Percentiles rank a stretch among this genome's conserved stretches.
Evolutionary conservation across 306 rosid genomes (phyloP).

Genomic region (Boehmeria nivea): DNA sequence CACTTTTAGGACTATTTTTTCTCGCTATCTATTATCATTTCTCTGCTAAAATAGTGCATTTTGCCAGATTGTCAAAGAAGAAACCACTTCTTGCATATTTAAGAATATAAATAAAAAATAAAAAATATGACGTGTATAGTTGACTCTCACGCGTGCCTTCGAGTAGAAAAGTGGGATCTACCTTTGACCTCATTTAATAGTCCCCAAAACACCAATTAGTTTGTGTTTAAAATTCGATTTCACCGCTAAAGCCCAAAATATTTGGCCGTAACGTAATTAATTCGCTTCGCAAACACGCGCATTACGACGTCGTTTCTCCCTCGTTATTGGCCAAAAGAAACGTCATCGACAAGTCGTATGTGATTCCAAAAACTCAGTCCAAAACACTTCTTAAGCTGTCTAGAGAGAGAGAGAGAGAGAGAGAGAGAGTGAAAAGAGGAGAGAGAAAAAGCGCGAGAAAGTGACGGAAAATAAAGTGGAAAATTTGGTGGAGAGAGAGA

Average conservation of each 20-base stretch:
- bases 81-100: background rate
- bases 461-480: background rate
- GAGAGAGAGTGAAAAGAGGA: too few species aligned
- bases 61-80: too few species aligned
- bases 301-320: slow-evolving; percentile 12
- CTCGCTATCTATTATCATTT: too few species aligned
- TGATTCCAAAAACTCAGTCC: background rate
- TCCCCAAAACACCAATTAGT: too few species aligned
- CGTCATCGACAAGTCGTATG: background rate
- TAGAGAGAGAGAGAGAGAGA: slow-evolving; percentile 2
- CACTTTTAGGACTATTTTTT: too few species aligned
- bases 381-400: background rate
- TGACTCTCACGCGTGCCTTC: background rate
- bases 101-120: background rate
- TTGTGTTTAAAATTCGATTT: background rate
- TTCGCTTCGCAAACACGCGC: too few species aligned
- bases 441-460: slow-evolving; percentile 1
- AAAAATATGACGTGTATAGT: slow-evolving; percentile 8
- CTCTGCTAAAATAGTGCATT: too few species aligned
- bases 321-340: too few species aligned
- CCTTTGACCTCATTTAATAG: too few species aligned
- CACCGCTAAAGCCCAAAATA: slow-evolving; percentile 4
- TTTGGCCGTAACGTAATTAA: too few species aligned
- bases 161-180: background rate
- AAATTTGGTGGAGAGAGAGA: background rate